A percentile compares a stretch with the other conserved stretches of the same genome.
Evolutionary conservation across 1,284 basidiomycete genomes (phyloP).

Genomic region (Ganoderma meredithae): DNA sequence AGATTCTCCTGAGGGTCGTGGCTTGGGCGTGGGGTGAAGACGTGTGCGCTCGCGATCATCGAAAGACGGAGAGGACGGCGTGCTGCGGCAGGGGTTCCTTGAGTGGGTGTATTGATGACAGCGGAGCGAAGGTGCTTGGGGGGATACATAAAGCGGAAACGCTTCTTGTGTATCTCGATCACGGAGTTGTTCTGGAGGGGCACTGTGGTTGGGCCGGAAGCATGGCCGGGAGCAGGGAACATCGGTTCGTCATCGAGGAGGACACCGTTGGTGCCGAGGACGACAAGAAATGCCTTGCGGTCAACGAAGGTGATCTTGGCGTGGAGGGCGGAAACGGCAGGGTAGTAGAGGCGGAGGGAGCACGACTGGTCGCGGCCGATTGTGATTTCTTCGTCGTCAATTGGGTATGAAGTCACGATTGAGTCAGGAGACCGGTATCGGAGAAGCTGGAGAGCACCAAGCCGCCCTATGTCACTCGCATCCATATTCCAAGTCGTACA

Average conservation of each 20-base stretch:
- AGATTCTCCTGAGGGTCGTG: slow-evolving; percentile 67
- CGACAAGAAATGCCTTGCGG: slow-evolving; percentile 72
- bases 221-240: slow-evolving; percentile 49
- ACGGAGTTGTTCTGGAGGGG: slow-evolving; percentile 70
- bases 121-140: slow-evolving; percentile 72
- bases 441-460: slow-evolving; percentile 67
- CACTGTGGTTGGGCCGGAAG: slow-evolving; percentile 54
- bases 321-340: slow-evolving; percentile 64
- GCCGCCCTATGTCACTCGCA: slow-evolving; percentile 60
- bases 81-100: slow-evolving; percentile 24
- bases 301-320: slow-evolving; percentile 69
- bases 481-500: slow-evolving; percentile 46
- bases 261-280: slow-evolving; percentile 64
- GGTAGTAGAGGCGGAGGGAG: slow-evolving; percentile 73
- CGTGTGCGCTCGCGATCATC: slow-evolving; percentile 76
- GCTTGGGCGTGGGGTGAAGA: slow-evolving; percentile 71
- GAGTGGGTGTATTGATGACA: slow-evolving; percentile 57
- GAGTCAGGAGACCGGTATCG: slow-evolving; percentile 54
- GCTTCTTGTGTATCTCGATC: slow-evolving; percentile 71
- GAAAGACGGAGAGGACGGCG: slow-evolving; percentile 66
- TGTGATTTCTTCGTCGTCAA: slow-evolving; percentile 70
- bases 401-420: slow-evolving; percentile 69
- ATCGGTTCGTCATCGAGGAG: slow-evolving; percentile 68
- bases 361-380: slow-evolving; percentile 71
- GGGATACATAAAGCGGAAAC: slow-evolving; percentile 74